These are phyloP conservation scores for Royoungia palumana DNA, from an alignment of 768 basidiomycete species.

Conservation along the genomic window DNA sequence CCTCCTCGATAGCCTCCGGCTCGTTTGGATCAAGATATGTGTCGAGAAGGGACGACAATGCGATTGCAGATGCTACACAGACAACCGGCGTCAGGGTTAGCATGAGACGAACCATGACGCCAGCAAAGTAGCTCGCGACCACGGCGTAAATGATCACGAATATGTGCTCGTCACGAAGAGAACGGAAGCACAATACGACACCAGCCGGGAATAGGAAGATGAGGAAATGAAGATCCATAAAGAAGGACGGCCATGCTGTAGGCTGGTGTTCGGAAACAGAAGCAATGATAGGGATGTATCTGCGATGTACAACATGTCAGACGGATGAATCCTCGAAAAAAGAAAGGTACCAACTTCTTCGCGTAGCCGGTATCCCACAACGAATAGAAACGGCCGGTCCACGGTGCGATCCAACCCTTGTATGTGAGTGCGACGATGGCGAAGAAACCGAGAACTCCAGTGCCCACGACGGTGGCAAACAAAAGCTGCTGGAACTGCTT, in stretches of 20 bases:
- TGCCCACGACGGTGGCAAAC: conserved; percentile 60
- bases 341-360: conserved; percentile 65
- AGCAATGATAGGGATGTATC: conserved; percentile 96
- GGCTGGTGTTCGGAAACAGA: conserved; percentile 99
- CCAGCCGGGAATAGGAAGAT: conserved; percentile 98
- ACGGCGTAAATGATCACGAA: conserved; percentile 98
- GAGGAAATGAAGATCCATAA: conserved; percentile 98
- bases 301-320: conserved; percentile 27
- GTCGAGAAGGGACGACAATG: conserved; percentile 82
- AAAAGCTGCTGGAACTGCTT: conserved; percentile 90
- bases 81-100: conserved; percentile 95
- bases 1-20: conserved; percentile 41
- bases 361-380: conserved; percentile 99
- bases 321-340: not conserved
- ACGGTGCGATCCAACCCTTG: conserved; percentile 94
- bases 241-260: conserved; percentile 99
- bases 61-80: conserved; percentile 89
- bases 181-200: conserved; percentile 88
- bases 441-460: conserved; percentile 67
- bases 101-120: conserved; percentile 99
- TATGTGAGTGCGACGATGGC: conserved; percentile 82
- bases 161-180: conserved; percentile 93
- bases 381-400: conserved; percentile 99
- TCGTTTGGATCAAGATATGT: conserved; percentile 84
- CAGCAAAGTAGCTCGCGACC: conserved; percentile 96